These are phyloP conservation scores for Hymenoscyphus fructigenus DNA, from an alignment of 2,329 filamentous ascomycete species.

Conservation along the genomic window DNA sequence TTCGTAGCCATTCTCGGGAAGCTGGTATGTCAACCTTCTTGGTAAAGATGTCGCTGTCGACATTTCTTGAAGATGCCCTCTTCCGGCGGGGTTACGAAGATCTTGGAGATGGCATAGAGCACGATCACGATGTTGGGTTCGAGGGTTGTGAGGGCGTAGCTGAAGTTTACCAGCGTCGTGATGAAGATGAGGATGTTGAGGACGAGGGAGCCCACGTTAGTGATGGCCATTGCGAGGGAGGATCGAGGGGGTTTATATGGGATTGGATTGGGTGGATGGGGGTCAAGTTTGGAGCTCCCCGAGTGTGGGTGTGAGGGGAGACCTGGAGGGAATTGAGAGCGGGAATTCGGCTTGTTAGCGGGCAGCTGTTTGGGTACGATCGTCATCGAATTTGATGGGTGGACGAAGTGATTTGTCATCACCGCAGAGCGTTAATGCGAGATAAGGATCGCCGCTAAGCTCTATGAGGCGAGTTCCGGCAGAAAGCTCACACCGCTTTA, in stretches of 20 bases:
- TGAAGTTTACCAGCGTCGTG: conserved; percentile 53
- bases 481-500: no score
- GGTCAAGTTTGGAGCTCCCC: no score
- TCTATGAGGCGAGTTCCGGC: no score
- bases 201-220: conserved; percentile 52
- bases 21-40: conserved; percentile 24
- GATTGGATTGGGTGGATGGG: neutral
- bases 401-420: neutral
- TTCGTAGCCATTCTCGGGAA: conserved; percentile 38
- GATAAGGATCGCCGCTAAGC: no score
- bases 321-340: no score
- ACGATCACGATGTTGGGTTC: conserved; percentile 47
- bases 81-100: conserved; percentile 49
- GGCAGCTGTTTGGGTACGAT: neutral
- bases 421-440: no score
- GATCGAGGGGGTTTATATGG: neutral
- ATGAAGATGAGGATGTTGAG: conserved; percentile 54
- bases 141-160: conserved; percentile 49
- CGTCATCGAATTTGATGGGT: neutral
- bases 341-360: no score
- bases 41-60: conserved; percentile 33
- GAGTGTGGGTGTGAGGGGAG: no score
- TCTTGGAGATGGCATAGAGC: conserved; percentile 50
- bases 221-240: conserved; percentile 46
- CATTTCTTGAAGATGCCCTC: conserved; percentile 42